Evolutionary conservation across 306 rosid species (phyloP).

Genomic region (Trichosanthes truncata): DNA sequence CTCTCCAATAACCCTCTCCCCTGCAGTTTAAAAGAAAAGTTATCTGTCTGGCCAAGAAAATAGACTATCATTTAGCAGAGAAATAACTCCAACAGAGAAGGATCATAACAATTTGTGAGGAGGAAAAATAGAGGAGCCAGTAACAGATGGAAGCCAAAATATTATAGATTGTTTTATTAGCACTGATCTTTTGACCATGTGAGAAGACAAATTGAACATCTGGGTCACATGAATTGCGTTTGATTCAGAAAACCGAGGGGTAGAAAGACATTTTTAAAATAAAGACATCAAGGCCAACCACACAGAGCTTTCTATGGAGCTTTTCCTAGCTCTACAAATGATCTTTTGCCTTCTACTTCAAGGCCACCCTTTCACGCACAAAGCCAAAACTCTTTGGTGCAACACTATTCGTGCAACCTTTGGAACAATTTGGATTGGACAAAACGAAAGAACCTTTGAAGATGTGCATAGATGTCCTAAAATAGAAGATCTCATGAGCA

Average conservation of each 20-base stretch:
- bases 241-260: not conserved
- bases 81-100: not conserved
- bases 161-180: not conserved
- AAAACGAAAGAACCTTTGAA: not conserved
- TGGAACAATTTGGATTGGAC: not conserved
- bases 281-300: not conserved
- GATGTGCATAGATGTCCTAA: not conserved
- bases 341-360: not conserved
- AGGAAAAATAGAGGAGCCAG: not conserved
- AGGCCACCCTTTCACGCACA: not conserved
- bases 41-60: not conserved
- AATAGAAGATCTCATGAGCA: not conserved
- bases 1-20: conserved; percentile 81
- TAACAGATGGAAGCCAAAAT: not conserved
- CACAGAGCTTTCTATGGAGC: not conserved
- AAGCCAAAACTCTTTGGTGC: not conserved
- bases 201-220: not conserved
- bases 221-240: not conserved
- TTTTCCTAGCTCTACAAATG: not conserved
- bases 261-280: not conserved
- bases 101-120: not conserved
- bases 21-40: conserved; percentile 31
- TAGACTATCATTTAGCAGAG: not conserved
- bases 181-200: not conserved
- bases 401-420: not conserved